Evolutionary conservation across 2,329 filamentous ascomycete genomes (phyloP).

Genomic region (Scedosporium aurantiacum): DNA sequence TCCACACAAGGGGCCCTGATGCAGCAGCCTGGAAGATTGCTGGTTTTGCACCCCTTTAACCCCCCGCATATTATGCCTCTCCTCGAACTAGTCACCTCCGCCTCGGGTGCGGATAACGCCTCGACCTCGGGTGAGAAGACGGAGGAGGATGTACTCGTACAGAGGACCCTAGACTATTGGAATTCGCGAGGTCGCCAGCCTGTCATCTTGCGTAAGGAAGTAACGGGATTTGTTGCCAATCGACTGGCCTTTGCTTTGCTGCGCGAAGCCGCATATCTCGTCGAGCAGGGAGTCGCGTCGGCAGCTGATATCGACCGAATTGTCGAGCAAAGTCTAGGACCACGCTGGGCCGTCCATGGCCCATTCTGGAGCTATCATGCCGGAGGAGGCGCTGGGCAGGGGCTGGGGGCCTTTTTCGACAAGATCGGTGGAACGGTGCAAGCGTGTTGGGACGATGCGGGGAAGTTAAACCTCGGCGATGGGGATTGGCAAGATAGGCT

Average conservation of each 20-base stretch:
- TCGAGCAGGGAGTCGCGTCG: conserved; percentile 13
- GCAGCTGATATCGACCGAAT: conserved; percentile 20
- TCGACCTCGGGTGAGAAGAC: conserved; percentile 18
- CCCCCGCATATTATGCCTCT: conserved; percentile 52
- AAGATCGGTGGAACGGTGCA: no score
- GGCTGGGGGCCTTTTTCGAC: no score
- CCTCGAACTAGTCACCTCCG: conserved; percentile 37
- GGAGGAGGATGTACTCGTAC: background rate
- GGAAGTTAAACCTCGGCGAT: no score
- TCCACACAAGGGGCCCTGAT: conserved; percentile 28
- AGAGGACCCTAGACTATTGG: no score
- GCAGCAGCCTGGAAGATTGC: conserved; percentile 23
- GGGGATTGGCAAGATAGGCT: no score
- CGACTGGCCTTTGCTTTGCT: conserved; percentile 6
- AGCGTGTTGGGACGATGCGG: no score
- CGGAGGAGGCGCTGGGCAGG: conserved; percentile 9
- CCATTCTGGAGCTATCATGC: conserved; percentile 15
- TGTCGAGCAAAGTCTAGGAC: conserved; percentile 14
- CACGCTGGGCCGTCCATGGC: conserved; percentile 13
- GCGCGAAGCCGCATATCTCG: conserved; percentile 6
- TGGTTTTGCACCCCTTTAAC: conserved; percentile 51
- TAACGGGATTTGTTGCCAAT: conserved; percentile 8
- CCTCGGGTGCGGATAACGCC: no score
- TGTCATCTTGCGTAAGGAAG: conserved; percentile 1
- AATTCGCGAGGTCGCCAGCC: background rate